phyloP scores from a whole-genome alignment of 2,329 filamentous ascomycete genomes.

The Aspergillus sp. region DNA sequence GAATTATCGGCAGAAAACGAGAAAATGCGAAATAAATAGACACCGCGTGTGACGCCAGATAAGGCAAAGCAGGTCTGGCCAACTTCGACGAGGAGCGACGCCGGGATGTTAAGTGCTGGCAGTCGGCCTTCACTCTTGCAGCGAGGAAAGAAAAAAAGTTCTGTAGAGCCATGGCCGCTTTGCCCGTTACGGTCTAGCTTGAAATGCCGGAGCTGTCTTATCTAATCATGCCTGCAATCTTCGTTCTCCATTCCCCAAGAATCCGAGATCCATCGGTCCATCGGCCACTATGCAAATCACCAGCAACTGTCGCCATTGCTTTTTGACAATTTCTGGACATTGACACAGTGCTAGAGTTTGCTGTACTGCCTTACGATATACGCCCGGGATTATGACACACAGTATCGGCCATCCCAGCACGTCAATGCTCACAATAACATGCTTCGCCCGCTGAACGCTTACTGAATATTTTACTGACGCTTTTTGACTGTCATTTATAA shows the following conservation, averaged over 20 bases:
- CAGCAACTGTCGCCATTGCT: background rate
- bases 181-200: slow-evolving; percentile 29
- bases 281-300: background rate
- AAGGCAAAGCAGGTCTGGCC: slow-evolving; percentile 8
- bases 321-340: background rate
- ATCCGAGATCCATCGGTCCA: background rate
- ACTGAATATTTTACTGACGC: background rate
- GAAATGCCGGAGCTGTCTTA: slow-evolving; percentile 22
- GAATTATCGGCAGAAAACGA: slow-evolving; percentile 3
- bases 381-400: background rate
- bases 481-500: background rate
- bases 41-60: slow-evolving; percentile 3
- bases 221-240: slow-evolving; percentile 27
- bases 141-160: slow-evolving; percentile 43
- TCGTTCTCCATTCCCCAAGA: background rate
- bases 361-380: too few species aligned
- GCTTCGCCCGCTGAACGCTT: background rate
- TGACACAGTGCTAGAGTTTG: background rate
- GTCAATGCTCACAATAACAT: background rate
- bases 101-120: slow-evolving; percentile 24
- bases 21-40: slow-evolving; percentile 1
- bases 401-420: background rate
- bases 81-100: slow-evolving; percentile 18
- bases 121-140: slow-evolving; percentile 26
- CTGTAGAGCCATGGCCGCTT: slow-evolving; percentile 34